phyloP scores from a whole-genome alignment of 192 early-diverging fungal species.

The Phycomyces blakesleeanus region DNA sequence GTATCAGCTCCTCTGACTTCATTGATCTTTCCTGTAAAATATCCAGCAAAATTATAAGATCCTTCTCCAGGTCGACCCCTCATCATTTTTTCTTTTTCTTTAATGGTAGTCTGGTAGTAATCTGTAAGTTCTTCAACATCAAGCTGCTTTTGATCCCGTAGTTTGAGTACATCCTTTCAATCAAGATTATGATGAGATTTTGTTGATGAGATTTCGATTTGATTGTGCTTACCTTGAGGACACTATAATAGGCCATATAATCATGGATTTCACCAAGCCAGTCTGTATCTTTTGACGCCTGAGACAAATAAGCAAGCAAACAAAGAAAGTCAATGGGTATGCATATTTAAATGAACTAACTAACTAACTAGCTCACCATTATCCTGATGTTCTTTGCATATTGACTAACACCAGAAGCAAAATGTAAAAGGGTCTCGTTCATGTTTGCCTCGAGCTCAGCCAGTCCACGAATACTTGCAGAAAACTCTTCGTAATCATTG shows the following conservation, averaged over 20 bases:
- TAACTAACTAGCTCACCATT: constrained; percentile 43
- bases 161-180: constrained; percentile 75
- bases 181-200: too few species aligned
- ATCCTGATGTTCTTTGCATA: constrained; percentile 61
- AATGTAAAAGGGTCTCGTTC: constrained; percentile 64
- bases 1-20: constrained; percentile 86
- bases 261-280: constrained; percentile 81
- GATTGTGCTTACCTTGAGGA: constrained; percentile 54
- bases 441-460: constrained; percentile 84
- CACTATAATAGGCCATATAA: constrained; percentile 77
- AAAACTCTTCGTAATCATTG: constrained; percentile 76
- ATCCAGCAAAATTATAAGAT: constrained; percentile 57
- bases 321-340: neutral
- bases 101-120: constrained; percentile 63
- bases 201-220: too few species aligned
- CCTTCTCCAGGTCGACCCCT: constrained; percentile 54
- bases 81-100: constrained; percentile 71
- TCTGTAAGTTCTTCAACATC: constrained; percentile 88
- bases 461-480: constrained; percentile 65
- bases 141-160: constrained; percentile 93
- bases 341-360: neutral
- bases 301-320: too few species aligned
- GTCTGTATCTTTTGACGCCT: constrained; percentile 52
- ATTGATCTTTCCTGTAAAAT: constrained; percentile 82
- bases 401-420: constrained; percentile 66